phyloP scores from a whole-genome alignment of 2,329 filamentous ascomycete genomes.

The Hypoxylon sp. region DNA sequence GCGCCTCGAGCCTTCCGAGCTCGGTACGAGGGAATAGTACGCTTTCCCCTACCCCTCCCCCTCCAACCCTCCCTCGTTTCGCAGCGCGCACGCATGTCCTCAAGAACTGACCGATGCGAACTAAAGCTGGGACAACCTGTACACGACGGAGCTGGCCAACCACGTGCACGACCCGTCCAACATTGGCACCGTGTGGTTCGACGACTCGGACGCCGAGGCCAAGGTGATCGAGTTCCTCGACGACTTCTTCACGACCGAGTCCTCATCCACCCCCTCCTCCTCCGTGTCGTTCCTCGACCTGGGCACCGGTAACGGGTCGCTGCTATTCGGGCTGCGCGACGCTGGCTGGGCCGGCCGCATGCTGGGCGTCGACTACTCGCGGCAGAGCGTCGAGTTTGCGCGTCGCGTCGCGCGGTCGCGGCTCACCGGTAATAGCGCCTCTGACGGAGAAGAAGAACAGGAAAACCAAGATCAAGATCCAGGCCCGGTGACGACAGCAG shows the following conservation, averaged over 20 bases:
- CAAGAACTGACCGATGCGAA: not conserved
- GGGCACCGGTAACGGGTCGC: slow-evolving; percentile 91
- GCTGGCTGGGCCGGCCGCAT: slow-evolving; percentile 71
- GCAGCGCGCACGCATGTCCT: not conserved
- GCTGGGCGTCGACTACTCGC: slow-evolving; percentile 84
- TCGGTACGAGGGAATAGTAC: slow-evolving; percentile 93
- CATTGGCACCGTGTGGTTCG: slow-evolving; percentile 95
- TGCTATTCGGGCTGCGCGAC: slow-evolving; percentile 82
- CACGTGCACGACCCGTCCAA: slow-evolving; percentile 75
- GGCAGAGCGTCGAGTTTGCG: slow-evolving; percentile 77
- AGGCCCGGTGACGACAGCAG: too few species aligned
- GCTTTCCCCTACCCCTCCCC: slow-evolving; percentile 38
- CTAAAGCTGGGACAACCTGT: slow-evolving; percentile 77
- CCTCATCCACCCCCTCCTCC: slow-evolving; percentile 13
- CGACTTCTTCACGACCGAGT: slow-evolving; percentile 37
- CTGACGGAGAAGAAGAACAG: slow-evolving; percentile 28
- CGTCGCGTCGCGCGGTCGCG: slow-evolving; percentile 61
- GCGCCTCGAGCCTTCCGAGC: slow-evolving; percentile 76
- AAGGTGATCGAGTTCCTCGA: slow-evolving; percentile 78
- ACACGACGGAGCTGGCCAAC: slow-evolving; percentile 75
- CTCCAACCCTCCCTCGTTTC: not conserved
- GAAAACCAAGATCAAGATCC: too few species aligned
- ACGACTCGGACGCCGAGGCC: slow-evolving; percentile 86
- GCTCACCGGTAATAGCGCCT: not conserved
- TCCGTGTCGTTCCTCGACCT: slow-evolving; percentile 72